phyloP scores from a whole-genome alignment of 1,139 yeast species.

The Candida buenavistaensis region DNA sequence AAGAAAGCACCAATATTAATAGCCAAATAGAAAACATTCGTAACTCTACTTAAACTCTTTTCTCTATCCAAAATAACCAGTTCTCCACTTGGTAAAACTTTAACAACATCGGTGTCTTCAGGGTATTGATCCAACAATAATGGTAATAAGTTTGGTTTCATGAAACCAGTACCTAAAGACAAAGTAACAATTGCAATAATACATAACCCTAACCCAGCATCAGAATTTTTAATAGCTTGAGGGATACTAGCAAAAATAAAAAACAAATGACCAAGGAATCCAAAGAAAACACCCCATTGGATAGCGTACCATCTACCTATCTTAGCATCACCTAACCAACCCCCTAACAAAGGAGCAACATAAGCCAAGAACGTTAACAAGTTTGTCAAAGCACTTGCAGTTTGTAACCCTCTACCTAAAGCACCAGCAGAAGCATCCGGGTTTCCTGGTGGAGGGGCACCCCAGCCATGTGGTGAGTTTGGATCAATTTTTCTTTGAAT shows the following conservation, averaged over 20 bases:
- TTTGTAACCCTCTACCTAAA: slow-evolving; percentile 40
- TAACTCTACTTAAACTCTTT: slow-evolving; percentile 70
- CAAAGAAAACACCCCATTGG: slow-evolving; percentile 40
- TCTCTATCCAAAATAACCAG: slow-evolving; percentile 71
- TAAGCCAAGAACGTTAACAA: slow-evolving; percentile 43
- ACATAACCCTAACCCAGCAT: slow-evolving; percentile 34
- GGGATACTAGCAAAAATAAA: slow-evolving; percentile 45
- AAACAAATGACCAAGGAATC: slow-evolving; percentile 38
- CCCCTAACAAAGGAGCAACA: slow-evolving; percentile 44
- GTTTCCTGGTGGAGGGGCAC: slow-evolving; percentile 43
- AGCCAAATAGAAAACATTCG: slow-evolving; percentile 75
- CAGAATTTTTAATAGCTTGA: slow-evolving; percentile 31
- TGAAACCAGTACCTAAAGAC: slow-evolving; percentile 50
- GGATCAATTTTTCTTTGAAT: slow-evolving; percentile 50
- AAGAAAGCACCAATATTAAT: slow-evolving; percentile 81
- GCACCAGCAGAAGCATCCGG: slow-evolving; percentile 39
- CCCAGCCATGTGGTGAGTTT: slow-evolving; percentile 49
- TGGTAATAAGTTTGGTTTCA: slow-evolving; percentile 54
- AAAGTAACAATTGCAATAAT: slow-evolving; percentile 36
- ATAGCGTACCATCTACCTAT: slow-evolving; percentile 44
- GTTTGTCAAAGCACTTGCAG: slow-evolving; percentile 41
- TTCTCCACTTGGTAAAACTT: slow-evolving; percentile 59
- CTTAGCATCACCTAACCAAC: slow-evolving; percentile 42
- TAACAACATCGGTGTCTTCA: slow-evolving; percentile 59
- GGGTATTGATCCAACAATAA: slow-evolving; percentile 52